Conservation (phyloP, 2,329 filamentous ascomycete species). For the Epichloe elymi region DNA sequence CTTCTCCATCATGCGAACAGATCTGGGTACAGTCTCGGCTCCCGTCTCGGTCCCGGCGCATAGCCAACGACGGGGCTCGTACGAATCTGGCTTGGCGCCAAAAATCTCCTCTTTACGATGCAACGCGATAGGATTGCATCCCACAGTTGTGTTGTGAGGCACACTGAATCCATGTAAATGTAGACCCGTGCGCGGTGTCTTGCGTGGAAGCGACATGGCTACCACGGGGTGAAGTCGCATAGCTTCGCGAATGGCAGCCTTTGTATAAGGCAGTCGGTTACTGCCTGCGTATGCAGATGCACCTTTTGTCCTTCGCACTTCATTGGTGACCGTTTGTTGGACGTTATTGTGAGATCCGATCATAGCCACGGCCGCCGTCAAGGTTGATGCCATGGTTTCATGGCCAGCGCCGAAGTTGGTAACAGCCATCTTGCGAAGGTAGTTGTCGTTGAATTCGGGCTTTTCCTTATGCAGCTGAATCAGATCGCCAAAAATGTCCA, state of each 20-base stretch:
- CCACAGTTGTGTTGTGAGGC: conserved; percentile 33
- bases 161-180: conserved; percentile 26
- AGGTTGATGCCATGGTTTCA: conserved; percentile 39
- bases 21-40: conserved; percentile 5
- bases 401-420: conserved; percentile 44
- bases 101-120: conserved; percentile 38
- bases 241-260: conserved; percentile 35
- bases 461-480: conserved; percentile 31
- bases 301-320: conserved; percentile 13
- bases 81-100: conserved; percentile 30
- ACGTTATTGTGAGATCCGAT: conserved; percentile 26
- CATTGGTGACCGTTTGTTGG: conserved; percentile 20
- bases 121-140: conserved; percentile 36
- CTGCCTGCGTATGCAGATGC: conserved; percentile 7
- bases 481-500: conserved; percentile 33
- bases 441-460: conserved; percentile 32
- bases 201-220: conserved; percentile 36
- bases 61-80: conserved; percentile 36
- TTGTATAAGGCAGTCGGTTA: conserved; percentile 10
- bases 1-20: conserved; percentile 29
- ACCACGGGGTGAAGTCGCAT: conserved; percentile 38
- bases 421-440: conserved; percentile 37
- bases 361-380: conserved; percentile 35
- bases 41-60: conserved; percentile 13
- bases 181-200: conserved; percentile 25